phyloP scores from a whole-genome alignment of 768 basidiomycete genomes.

The Suillus occidentalis region DNA sequence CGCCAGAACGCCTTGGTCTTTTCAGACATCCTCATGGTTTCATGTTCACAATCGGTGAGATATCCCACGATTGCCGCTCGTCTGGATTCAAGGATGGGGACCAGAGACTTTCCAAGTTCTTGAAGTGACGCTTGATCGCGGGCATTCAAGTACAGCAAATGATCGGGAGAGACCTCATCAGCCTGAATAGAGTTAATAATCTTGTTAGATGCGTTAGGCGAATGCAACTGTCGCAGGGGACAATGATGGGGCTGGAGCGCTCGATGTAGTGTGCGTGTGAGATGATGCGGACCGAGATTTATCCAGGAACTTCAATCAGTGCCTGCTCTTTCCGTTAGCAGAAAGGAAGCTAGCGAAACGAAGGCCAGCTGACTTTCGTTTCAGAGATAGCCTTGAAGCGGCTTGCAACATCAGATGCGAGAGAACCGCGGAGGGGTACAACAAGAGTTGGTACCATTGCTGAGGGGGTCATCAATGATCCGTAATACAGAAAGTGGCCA shows the following conservation, averaged over 20 bases:
- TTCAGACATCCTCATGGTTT: slow-evolving; percentile 51
- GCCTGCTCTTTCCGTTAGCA: slow-evolving; percentile 39
- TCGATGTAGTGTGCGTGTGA: slow-evolving; percentile 66
- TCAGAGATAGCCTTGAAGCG: slow-evolving; percentile 81
- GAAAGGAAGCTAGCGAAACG: not conserved
- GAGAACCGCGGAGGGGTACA: slow-evolving; percentile 78
- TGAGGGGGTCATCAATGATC: slow-evolving; percentile 27
- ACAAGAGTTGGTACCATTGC: slow-evolving; percentile 82
- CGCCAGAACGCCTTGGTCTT: slow-evolving; percentile 66
- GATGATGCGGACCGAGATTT: slow-evolving; percentile 73
- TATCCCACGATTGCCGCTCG: slow-evolving; percentile 49
- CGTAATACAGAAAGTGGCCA: slow-evolving; percentile 9
- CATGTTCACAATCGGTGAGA: slow-evolving; percentile 52
- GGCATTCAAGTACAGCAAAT: slow-evolving; percentile 59
- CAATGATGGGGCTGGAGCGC: slow-evolving; percentile 72
- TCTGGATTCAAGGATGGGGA: slow-evolving; percentile 46
- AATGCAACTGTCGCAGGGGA: slow-evolving; percentile 83
- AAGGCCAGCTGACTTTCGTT: slow-evolving; percentile 50
- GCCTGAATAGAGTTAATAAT: slow-evolving; percentile 59
- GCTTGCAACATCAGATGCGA: slow-evolving; percentile 67
- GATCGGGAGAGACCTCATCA: slow-evolving; percentile 60
- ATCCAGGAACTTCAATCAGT: slow-evolving; percentile 81
- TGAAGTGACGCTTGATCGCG: slow-evolving; percentile 53
- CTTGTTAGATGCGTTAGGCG: slow-evolving; percentile 26
- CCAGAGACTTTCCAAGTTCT: slow-evolving; percentile 42